phyloP scores from a whole-genome alignment of 2,329 filamentous ascomycete species.

The Macroventuria anomochaeta region DNA sequence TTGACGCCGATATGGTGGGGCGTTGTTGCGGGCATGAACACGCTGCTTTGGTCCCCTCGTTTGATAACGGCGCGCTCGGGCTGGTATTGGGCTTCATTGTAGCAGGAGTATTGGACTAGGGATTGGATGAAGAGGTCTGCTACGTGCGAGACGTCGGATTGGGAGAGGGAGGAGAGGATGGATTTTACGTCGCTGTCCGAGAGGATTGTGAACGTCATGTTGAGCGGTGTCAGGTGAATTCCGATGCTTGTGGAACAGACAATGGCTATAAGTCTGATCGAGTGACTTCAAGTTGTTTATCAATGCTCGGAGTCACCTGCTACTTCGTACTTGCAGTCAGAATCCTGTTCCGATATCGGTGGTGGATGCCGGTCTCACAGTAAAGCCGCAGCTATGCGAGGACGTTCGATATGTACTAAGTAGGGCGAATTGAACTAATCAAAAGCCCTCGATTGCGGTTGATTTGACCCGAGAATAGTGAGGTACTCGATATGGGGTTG shows the following conservation, averaged over 20 bases:
- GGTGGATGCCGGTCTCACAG: background rate
- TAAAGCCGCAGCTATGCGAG: constrained; percentile 7
- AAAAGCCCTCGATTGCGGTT: background rate
- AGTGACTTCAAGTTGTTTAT: background rate
- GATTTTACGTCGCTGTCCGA: constrained; percentile 33
- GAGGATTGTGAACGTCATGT: constrained; percentile 23
- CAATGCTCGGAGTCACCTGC: constrained; percentile 1
- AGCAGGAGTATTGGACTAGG: constrained; percentile 38
- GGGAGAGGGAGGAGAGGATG: constrained; percentile 45
- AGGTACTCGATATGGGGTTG: background rate
- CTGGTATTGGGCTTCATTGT: constrained; percentile 47
- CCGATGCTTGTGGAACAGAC: too few species aligned
- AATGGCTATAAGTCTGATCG: too few species aligned
- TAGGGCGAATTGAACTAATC: background rate
- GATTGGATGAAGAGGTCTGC: constrained; percentile 21
- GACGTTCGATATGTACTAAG: background rate
- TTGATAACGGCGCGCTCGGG: constrained; percentile 52
- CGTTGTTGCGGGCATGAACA: constrained; percentile 77
- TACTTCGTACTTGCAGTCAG: background rate
- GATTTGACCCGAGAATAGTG: background rate
- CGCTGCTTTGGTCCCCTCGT: constrained; percentile 60
- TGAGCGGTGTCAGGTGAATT: background rate
- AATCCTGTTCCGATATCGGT: constrained; percentile 4
- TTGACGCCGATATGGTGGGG: constrained; percentile 72
- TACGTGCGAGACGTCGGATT: constrained; percentile 1